Evolutionary conservation across 2,329 filamentous ascomycete genomes (phyloP).

Genomic region (Neonectria magnoliae): DNA sequence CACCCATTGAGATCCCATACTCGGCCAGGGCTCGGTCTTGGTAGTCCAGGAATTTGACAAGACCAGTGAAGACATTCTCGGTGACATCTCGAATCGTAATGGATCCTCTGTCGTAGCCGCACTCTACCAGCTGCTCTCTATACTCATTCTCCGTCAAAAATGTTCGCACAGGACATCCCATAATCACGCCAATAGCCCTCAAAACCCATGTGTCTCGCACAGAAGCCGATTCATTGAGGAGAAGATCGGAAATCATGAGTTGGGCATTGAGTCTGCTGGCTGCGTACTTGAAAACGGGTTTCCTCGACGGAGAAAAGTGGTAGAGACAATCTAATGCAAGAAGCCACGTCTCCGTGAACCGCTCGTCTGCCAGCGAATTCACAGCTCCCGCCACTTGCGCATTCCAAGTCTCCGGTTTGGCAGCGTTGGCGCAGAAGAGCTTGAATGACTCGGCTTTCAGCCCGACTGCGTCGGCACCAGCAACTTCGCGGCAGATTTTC

Average conservation of each 20-base stretch:
- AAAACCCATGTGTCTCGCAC: conserved; percentile 47
- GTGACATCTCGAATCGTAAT: conserved; percentile 62
- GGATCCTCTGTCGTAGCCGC: conserved; percentile 55
- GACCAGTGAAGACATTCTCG: conserved; percentile 60
- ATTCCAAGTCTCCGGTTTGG: conserved; percentile 56
- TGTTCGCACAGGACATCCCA: conserved; percentile 59
- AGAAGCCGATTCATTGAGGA: conserved; percentile 50
- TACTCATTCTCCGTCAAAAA: conserved; percentile 60
- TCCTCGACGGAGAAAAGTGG: conserved; percentile 64
- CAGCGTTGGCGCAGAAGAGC: conserved; percentile 62
- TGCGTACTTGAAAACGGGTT: conserved; percentile 56
- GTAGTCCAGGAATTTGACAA: conserved; percentile 55
- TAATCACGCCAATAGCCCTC: conserved; percentile 55
- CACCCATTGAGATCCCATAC: conserved; percentile 50
- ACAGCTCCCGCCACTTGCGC: conserved; percentile 38
- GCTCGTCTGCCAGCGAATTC: conserved; percentile 37
- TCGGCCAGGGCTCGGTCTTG: conserved; percentile 47
- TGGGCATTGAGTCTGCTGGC: conserved; percentile 55
- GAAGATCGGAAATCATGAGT: conserved; percentile 65
- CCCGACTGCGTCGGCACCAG: not conserved
- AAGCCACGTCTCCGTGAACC: conserved; percentile 56
- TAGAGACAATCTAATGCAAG: conserved; percentile 67
- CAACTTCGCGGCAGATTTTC: conserved; percentile 39
- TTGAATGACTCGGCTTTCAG: conserved; percentile 39
- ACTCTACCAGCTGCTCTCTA: conserved; percentile 53